A percentile compares a stretch with the other conserved stretches of the same genome.
Conservation (phyloP, 805 yeast species). For the Candida silvatica region DNA sequence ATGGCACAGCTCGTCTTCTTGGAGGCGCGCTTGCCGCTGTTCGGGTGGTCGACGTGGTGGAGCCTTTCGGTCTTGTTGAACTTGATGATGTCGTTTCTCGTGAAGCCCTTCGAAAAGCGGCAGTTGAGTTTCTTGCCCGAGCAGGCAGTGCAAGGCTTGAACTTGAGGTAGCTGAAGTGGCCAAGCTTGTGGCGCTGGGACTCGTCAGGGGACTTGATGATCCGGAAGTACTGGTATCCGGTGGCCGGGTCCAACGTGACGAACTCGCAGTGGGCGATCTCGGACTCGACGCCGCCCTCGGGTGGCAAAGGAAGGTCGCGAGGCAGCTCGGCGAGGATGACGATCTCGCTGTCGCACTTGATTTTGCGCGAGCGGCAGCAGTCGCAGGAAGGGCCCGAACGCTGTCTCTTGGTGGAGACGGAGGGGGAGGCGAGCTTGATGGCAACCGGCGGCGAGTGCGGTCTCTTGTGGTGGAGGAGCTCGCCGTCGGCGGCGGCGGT, state of each 20-base stretch:
- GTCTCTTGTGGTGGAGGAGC: background rate
- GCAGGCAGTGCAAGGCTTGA: conserved; percentile 50
- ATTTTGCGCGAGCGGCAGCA: conserved; percentile 60
- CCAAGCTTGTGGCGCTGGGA: conserved; percentile 9
- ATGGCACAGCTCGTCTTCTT: conserved; percentile 26
- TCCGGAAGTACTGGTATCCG: conserved; percentile 22
- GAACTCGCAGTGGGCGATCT: conserved; percentile 23
- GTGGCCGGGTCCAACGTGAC: conserved; percentile 12
- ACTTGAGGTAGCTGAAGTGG: conserved; percentile 30
- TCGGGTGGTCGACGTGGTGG: background rate
- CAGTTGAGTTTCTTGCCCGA: conserved; percentile 36
- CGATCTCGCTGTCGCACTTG: conserved; percentile 63
- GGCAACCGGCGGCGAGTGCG: conserved; percentile 8
- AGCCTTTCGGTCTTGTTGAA: conserved; percentile 25
- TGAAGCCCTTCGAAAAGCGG: conserved; percentile 55
- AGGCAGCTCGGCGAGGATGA: conserved; percentile 19
- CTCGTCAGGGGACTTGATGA: conserved; percentile 11
- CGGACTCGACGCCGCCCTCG: too few species aligned
- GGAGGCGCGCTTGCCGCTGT: conserved; percentile 9
- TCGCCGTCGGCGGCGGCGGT: background rate
- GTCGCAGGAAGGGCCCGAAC: conserved; percentile 72
- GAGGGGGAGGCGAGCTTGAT: conserved; percentile 27
- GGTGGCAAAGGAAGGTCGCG: conserved; percentile 3
- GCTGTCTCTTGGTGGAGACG: conserved; percentile 36
- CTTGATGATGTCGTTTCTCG: conserved; percentile 47